Conservation (phyloP, 441 rosid genomes). For the Erysimum pusillum region DNA sequence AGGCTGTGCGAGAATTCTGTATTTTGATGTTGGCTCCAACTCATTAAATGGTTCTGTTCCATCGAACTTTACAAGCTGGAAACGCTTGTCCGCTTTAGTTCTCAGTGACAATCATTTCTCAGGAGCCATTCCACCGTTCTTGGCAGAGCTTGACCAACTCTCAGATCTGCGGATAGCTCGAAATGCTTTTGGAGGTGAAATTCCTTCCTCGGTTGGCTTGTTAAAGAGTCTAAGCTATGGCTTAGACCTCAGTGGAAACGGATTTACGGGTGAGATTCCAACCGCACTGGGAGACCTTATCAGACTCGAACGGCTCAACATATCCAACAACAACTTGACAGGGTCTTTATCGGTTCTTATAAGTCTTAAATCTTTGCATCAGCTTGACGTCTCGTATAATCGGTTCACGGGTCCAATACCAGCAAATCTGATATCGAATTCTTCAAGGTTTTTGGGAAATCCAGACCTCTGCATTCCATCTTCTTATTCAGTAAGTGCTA, state of each 20-base stretch:
- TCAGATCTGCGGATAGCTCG: constrained; percentile 67
- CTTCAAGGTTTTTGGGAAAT: constrained; percentile 63
- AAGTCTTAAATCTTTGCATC: constrained; percentile 47
- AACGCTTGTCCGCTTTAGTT: constrained; percentile 59
- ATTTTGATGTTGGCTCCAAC: constrained; percentile 73
- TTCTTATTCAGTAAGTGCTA: constrained; percentile 39
- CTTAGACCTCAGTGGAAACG: constrained; percentile 72
- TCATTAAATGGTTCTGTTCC: constrained; percentile 70
- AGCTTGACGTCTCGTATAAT: constrained; percentile 68
- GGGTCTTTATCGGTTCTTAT: constrained; percentile 63
- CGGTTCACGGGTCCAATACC: constrained; percentile 75
- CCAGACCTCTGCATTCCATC: constrained; percentile 66
- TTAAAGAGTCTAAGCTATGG: constrained; percentile 56
- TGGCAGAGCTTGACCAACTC: constrained; percentile 59
- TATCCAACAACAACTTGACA: constrained; percentile 75
- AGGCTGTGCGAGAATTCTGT: constrained; percentile 52
- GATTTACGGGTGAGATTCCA: constrained; percentile 70
- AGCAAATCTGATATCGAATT: constrained; percentile 46
- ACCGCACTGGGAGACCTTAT: constrained; percentile 50
- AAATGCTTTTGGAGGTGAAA: constrained; percentile 68
- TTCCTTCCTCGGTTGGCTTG: constrained; percentile 69
- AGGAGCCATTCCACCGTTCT: constrained; percentile 67
- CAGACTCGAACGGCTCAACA: constrained; percentile 62
- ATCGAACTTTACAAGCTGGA: constrained; percentile 59
- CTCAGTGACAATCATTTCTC: constrained; percentile 65